Percentiles rank a stretch among this genome's conserved stretches.
Conservation (phyloP, 257 asterid genomes). For the Scutellaria barbata region DNA sequence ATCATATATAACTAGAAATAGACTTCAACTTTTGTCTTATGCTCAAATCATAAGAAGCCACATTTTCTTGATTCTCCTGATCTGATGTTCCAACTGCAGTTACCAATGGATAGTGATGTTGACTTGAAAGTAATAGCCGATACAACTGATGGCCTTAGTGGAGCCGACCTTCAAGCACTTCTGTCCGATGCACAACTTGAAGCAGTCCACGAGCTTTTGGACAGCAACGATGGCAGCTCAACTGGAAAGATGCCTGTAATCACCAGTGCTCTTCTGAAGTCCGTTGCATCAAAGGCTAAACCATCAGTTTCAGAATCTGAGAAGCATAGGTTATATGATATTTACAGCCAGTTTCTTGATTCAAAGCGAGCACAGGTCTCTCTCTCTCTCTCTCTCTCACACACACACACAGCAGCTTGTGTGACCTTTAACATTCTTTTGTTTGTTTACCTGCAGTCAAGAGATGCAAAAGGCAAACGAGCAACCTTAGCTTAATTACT, state of each 20-base stretch:
- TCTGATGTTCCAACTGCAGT: conserved; percentile 48
- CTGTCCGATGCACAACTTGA: conserved; percentile 93
- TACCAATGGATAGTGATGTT: conserved; percentile 76
- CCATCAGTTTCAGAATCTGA: conserved; percentile 88
- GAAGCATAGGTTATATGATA: conserved; percentile 70
- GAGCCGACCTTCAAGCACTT: conserved; percentile 98
- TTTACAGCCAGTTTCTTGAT: conserved; percentile 86
- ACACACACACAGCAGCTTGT: not conserved
- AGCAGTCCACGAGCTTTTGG: conserved; percentile 80
- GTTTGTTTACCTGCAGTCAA: conserved; percentile 58
- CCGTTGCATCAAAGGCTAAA: conserved; percentile 72
- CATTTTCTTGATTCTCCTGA: conserved; percentile 8
- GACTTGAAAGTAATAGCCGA: conserved; percentile 64
- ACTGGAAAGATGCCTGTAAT: conserved; percentile 69
- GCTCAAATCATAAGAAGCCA: conserved; percentile 12
- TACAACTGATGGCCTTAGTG: conserved; percentile 90
- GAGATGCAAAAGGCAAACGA: conserved; percentile 89
- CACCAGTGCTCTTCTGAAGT: conserved; percentile 59
- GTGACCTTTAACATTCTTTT: conserved; percentile 23
- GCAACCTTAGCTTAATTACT: conserved; percentile 75
- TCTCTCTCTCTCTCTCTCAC: not conserved
- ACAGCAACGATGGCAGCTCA: conserved; percentile 45
- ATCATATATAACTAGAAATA: not conserved
- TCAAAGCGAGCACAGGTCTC: conserved; percentile 81
- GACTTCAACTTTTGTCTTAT: not conserved